Percentiles rank a stretch among this genome's conserved stretches.
Evolutionary conservation across 2,329 filamentous ascomycete species (phyloP).

Genomic region (Pyrenophora graminea): DNA sequence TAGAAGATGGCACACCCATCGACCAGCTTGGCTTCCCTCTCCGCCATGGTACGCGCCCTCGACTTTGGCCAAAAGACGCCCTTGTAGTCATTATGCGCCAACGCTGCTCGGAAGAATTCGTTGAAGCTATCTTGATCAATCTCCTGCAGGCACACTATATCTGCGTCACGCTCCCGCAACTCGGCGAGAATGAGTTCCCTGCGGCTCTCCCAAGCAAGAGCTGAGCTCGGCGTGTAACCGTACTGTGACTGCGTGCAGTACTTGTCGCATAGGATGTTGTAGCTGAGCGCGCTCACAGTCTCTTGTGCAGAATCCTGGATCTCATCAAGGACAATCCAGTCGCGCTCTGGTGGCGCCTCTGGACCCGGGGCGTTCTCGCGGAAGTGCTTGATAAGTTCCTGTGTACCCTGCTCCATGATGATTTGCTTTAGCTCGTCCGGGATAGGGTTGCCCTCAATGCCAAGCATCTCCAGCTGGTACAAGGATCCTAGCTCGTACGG

Average conservation of each 20-base stretch:
- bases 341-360: slow-evolving; percentile 73
- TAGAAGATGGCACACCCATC: slow-evolving; percentile 98
- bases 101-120: slow-evolving; percentile 83
- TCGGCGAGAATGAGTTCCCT: slow-evolving; percentile 82
- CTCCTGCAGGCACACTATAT: slow-evolving; percentile 92
- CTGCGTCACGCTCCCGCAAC: slow-evolving; percentile 75
- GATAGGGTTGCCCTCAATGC: slow-evolving; percentile 89
- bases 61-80: slow-evolving; percentile 92
- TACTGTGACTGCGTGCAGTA: slow-evolving; percentile 85
- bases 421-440: slow-evolving; percentile 76
- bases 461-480: slow-evolving; percentile 84
- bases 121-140: slow-evolving; percentile 91
- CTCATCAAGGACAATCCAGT: slow-evolving; percentile 75
- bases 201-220: slow-evolving; percentile 85
- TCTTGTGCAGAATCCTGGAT: slow-evolving; percentile 56
- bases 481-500: slow-evolving; percentile 88
- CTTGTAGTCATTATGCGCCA: slow-evolving; percentile 88
- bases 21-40: slow-evolving; percentile 84
- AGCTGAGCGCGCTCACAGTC: slow-evolving; percentile 83
- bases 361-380: slow-evolving; percentile 84
- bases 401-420: slow-evolving; percentile 85
- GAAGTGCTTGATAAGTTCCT: slow-evolving; percentile 78
- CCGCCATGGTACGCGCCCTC: slow-evolving; percentile 86
- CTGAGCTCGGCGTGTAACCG: slow-evolving; percentile 83
- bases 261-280: slow-evolving; percentile 95